A percentile compares a stretch with the other conserved stretches of the same genome.
phyloP scores from a whole-genome alignment of 1,139 yeast genomes.

The Blastobotrys illinoisensis region DNA sequence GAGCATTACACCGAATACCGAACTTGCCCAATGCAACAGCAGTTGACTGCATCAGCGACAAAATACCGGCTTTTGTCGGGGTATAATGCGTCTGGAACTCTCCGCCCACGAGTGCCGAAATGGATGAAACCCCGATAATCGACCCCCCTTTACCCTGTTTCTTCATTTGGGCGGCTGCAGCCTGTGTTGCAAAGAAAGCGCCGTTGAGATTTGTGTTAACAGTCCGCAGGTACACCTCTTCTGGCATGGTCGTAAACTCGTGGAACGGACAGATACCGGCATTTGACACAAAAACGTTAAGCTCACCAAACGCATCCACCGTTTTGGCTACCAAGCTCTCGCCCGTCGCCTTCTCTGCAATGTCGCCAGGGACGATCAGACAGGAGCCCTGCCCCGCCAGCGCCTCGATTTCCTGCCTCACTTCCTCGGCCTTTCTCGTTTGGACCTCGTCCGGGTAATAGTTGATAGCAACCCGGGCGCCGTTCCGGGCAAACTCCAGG shows the following conservation, averaged over 20 bases:
- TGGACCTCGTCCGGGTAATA: slow-evolving; percentile 27
- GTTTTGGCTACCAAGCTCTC: slow-evolving; percentile 32
- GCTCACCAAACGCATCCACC: slow-evolving; percentile 37
- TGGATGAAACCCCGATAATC: slow-evolving; percentile 40
- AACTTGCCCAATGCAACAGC: slow-evolving; percentile 16
- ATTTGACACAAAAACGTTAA: slow-evolving; percentile 42
- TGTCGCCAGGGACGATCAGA: slow-evolving; percentile 41
- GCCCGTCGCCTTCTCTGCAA: slow-evolving; percentile 38
- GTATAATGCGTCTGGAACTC: slow-evolving; percentile 15
- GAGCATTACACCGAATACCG: slow-evolving; percentile 15
- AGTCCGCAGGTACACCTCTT: slow-evolving; percentile 36
- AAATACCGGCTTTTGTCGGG: slow-evolving; percentile 15
- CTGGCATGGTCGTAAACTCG: slow-evolving; percentile 37
- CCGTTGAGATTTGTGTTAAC: slow-evolving; percentile 42
- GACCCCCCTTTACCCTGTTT: slow-evolving; percentile 45
- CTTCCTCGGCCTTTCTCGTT: slow-evolving; percentile 24
- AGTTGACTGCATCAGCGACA: slow-evolving; percentile 13
- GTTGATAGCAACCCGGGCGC: slow-evolving; percentile 32
- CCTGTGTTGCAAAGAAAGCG: slow-evolving; percentile 42
- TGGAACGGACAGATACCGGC: slow-evolving; percentile 43
- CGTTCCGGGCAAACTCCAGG: slow-evolving; percentile 29
- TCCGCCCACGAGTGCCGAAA: slow-evolving; percentile 33
- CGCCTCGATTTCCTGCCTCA: slow-evolving; percentile 27
- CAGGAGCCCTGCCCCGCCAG: slow-evolving; percentile 20
- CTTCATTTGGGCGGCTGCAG: slow-evolving; percentile 43